phyloP scores from a whole-genome alignment of 1,284 basidiomycete genomes.

The Papiliotrema laurentii region DNA sequence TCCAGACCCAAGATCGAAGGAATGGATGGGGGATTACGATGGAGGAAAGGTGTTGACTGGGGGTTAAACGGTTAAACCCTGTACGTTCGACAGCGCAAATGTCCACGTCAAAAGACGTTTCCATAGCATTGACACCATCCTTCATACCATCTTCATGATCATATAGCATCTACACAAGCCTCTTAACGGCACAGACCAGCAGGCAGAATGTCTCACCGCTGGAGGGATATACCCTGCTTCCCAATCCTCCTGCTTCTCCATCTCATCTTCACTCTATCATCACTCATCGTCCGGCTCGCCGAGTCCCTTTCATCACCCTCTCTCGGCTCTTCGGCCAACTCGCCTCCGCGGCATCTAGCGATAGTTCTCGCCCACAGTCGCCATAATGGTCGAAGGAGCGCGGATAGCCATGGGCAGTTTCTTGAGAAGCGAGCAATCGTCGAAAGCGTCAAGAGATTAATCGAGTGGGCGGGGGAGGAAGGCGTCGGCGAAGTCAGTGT shows the following conservation, averaged over 20 bases:
- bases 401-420: neutral
- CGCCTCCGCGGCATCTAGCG: slow-evolving; percentile 3
- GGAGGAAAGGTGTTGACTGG: too few relatives aligned
- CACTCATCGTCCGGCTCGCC: slow-evolving; percentile 16
- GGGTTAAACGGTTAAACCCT: too few relatives aligned
- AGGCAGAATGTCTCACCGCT: neutral
- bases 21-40: too few relatives aligned
- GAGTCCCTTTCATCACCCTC: slow-evolving; percentile 3
- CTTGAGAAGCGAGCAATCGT: neutral
- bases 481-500: slow-evolving; percentile 21
- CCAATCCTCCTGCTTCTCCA: slow-evolving; percentile 19
- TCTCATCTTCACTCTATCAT: slow-evolving; percentile 17
- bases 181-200: too few relatives aligned
- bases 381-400: neutral
- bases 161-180: too few relatives aligned
- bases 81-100: neutral
- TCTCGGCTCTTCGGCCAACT: too few relatives aligned
- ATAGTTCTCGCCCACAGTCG: neutral
- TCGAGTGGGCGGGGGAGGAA: slow-evolving; percentile 20
- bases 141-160: neutral
- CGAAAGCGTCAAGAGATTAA: slow-evolving; percentile 15
- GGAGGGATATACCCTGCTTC: slow-evolving; percentile 3
- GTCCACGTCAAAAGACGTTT: too few relatives aligned
- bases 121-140: neutral
- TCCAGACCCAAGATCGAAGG: neutral